Base-by-base conservation (phyloP, 2,329 filamentous ascomycete species). In the Biscogniauxia mediterranea region DNA sequence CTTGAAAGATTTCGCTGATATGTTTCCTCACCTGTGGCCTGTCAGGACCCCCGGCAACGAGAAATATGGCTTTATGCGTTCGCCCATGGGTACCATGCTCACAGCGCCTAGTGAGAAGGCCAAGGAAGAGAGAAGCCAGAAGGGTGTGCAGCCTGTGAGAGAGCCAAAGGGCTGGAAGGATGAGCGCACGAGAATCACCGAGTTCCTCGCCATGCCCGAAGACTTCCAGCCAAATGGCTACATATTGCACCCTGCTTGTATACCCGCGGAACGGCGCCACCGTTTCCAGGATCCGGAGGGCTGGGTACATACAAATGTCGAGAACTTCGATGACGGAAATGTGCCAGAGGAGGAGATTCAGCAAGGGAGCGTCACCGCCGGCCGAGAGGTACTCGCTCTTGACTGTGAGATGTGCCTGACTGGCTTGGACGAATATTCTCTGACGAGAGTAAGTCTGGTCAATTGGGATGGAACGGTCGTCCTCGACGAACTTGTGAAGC, bases 381-480 rank as follows among this genome's bases (percentile, higher is more conserved):
- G 93, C 42, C 86, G 92, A 64, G 84, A 89, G 46, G 80, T 97
- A 11, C 80, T 96, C 55, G 89, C 92, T 1, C 81, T 99, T 58
- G 95, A 99, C 74, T 99, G 95, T 77, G 95, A 99, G 77, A 99
- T 99, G 95, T 97, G 93, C 74, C 88, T 92, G 78, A 96, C 93
- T 2, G 90, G 89, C 62, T 87, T 89, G 63, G 87, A 87, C 54
- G 85, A 91, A 66, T 92, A 90, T 65, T 92, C 93, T 42, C 86
- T 99, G 52, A 96, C 95, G 1, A 88, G 95, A 60, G 89, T 98
- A 73, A 97, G 93, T 73, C 76, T 98, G 49, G 80, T 99, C 7
- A 81, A 87, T 62, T 99, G 95, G 94, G 86, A 93, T 68, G 93
- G 93, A 55, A 85, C 87, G 38, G 84, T 91, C 9, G 81, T 97